phyloP scores from a whole-genome alignment of 2,329 filamentous ascomycete genomes.

The Simplicillium sp. region DNA sequence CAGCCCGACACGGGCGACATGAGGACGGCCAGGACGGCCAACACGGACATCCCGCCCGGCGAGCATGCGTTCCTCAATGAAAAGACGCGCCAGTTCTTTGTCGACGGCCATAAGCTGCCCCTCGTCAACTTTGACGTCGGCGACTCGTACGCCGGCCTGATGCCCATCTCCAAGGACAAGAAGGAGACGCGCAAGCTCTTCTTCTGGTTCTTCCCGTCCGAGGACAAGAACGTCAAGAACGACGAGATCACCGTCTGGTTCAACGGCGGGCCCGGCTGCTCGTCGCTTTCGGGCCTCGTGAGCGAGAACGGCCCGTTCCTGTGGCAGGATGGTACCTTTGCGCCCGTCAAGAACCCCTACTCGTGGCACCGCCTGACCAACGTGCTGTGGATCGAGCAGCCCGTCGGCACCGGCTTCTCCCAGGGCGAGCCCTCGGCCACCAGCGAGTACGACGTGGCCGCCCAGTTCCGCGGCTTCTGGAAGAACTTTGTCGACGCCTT shows the following conservation, averaged over 20 bases:
- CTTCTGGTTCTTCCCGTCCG: slow-evolving; percentile 52
- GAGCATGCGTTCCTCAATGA: neutral
- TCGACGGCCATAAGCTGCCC: slow-evolving; percentile 52
- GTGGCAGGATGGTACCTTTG: slow-evolving; percentile 57
- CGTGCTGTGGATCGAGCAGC: slow-evolving; percentile 61
- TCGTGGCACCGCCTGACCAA: slow-evolving; percentile 63
- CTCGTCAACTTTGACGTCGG: slow-evolving; percentile 57
- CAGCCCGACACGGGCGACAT: no score
- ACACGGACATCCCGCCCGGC: no score
- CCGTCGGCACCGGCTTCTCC: slow-evolving; percentile 54
- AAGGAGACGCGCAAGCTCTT: slow-evolving; percentile 40
- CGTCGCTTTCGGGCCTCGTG: slow-evolving; percentile 57
- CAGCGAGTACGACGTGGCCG: slow-evolving; percentile 47
- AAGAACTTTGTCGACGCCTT: slow-evolving; percentile 64
- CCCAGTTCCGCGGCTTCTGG: slow-evolving; percentile 62
- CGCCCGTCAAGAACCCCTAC: slow-evolving; percentile 53
- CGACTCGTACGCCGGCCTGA: no score
- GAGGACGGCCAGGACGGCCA: no score
- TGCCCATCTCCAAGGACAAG: slow-evolving; percentile 37
- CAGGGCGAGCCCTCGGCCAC: slow-evolving; percentile 52
- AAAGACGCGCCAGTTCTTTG: slow-evolving; percentile 18
- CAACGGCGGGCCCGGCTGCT: slow-evolving; percentile 46
- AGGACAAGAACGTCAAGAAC: slow-evolving; percentile 28
- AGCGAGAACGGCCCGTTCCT: slow-evolving; percentile 63
- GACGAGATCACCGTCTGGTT: slow-evolving; percentile 49